Conservation (phyloP, 805 yeast species). For the Candida michaelii region DNA sequence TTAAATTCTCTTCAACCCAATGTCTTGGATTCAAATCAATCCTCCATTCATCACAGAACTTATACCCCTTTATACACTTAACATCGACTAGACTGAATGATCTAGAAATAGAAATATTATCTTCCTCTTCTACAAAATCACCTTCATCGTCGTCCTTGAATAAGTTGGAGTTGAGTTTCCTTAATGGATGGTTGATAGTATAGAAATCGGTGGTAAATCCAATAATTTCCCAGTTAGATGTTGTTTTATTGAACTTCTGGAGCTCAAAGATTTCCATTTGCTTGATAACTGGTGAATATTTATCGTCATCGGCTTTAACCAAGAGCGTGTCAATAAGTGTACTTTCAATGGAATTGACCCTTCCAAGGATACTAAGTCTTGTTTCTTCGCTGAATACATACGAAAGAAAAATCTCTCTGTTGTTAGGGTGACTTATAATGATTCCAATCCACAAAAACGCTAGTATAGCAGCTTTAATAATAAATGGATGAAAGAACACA, state of each 20-base stretch:
- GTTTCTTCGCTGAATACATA: slow-evolving; percentile 64
- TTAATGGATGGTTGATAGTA: slow-evolving; percentile 42
- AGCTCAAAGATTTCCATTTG: slow-evolving; percentile 69
- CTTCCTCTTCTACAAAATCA: slow-evolving; percentile 18
- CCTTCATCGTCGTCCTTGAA: slow-evolving; percentile 18
- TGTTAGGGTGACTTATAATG: slow-evolving; percentile 51
- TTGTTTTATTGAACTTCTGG: slow-evolving; percentile 49
- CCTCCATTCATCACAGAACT: slow-evolving; percentile 57
- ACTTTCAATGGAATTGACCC: slow-evolving; percentile 51
- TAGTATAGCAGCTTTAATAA: slow-evolving; percentile 28
- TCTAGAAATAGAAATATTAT: slow-evolving; percentile 13
- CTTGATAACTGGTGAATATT: slow-evolving; percentile 21
- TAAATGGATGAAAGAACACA: slow-evolving; percentile 16
- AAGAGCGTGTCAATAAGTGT: slow-evolving; percentile 20
- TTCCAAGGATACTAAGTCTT: slow-evolving; percentile 47
- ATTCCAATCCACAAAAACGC: slow-evolving; percentile 52
- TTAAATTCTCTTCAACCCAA: slow-evolving; percentile 60
- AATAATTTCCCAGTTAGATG: slow-evolving; percentile 61
- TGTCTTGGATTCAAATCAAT: slow-evolving; percentile 60
- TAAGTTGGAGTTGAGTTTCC: slow-evolving; percentile 17
- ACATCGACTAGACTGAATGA: slow-evolving; percentile 29
- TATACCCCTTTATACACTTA: slow-evolving; percentile 62
- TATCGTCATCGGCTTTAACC: slow-evolving; percentile 13
- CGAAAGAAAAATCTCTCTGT: slow-evolving; percentile 47
- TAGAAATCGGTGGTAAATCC: slow-evolving; percentile 59